Evolutionary conservation across 495 filamentous ascomycete genomes (phyloP).

Genomic region (Antarctomyces pellizariae): DNA sequence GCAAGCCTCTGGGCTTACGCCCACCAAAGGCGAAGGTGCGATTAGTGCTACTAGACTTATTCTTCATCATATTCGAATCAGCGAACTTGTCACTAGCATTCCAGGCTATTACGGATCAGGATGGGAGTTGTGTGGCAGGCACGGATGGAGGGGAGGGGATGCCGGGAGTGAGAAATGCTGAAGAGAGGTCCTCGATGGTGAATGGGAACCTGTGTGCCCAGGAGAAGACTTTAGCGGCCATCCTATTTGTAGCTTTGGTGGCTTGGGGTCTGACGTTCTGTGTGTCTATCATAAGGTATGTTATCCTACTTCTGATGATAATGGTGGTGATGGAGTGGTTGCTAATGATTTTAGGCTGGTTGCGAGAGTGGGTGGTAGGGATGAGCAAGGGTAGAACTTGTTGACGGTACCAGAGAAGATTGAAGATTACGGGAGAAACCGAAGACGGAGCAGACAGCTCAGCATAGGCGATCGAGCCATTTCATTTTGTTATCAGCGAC

Average conservation of each 20-base stretch:
- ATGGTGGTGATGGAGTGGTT: too few relatives aligned
- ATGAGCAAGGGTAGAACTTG: too few relatives aligned
- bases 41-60: conserved; percentile 69
- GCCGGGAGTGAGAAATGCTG: conserved; percentile 7
- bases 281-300: conserved; percentile 64
- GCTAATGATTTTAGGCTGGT: too few relatives aligned
- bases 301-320: conserved; percentile 14
- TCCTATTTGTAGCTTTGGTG: conserved; percentile 61
- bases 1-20: conserved; percentile 75
- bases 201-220: conserved; percentile 32
- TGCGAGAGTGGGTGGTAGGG: too few relatives aligned
- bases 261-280: conserved; percentile 81
- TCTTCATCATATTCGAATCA: conserved; percentile 92
- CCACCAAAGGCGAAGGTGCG: conserved; percentile 62
- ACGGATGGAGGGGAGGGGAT: conserved; percentile 15
- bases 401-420: too few relatives aligned
- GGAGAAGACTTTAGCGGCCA: conserved; percentile 56
- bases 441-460: too few relatives aligned
- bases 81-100: conserved; percentile 82
- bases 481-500: too few relatives aligned
- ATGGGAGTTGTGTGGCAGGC: conserved; percentile 31
- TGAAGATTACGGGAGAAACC: too few relatives aligned
- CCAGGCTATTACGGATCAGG: conserved; percentile 50
- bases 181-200: too few relatives aligned
- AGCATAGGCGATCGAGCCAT: too few relatives aligned